Evolutionary conservation across 2,329 filamentous ascomycete species (phyloP), one percentile per base, ranked within the genome.

Genomic region (Xylariales sp.): DNA sequence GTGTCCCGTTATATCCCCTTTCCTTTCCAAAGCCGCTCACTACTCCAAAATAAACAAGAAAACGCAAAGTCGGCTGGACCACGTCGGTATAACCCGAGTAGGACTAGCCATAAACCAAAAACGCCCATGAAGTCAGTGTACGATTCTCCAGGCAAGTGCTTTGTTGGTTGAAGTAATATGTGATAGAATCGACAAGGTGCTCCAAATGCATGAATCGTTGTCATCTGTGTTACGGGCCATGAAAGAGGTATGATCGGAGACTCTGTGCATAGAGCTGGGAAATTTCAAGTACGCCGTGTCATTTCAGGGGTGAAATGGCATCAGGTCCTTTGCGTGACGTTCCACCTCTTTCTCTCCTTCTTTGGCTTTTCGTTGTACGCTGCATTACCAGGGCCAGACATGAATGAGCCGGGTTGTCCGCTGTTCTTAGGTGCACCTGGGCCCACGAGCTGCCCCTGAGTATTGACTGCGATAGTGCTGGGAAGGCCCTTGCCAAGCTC

Each of bases 291-390:
- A n/a, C n/a, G n/a, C n/a, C n/a, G n/a, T n/a, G n/a, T n/a, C n/a
- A n/a, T n/a, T n/a, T n/a, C n/a, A n/a, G n/a, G n/a, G n/a, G n/a
- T n/a, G n/a, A 27, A n/a, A n/a, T 8, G n/a, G 24, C 24, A 32
- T 63, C 53, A 73, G 44, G 68, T 71, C 52, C 70, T 61, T 42
- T 65, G 55, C 14, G 51, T 60, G 36, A 71, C 64, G 15, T 59
- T 59, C 70, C 72, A 74, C 57, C 65, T 71, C 63, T 68, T 73
- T 56, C 68, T 70, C 37, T 64, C 58, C 53, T 66, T 68, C 41
- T 59, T 61, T 8, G 59, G 51, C 47, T 68, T 64, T 45, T 64
- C 61, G 11, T 58, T 52, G 42, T 62, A 64, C 5, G 54, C 57
- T 31, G 49, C 54, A 15, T 55, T 55, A 21, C 45, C 51, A 16